Evolutionary conservation across 2,329 filamentous ascomycete species (phyloP), one percentile per base, ranked within the genome.

Genomic region (Aspergillaceae sp.): DNA sequence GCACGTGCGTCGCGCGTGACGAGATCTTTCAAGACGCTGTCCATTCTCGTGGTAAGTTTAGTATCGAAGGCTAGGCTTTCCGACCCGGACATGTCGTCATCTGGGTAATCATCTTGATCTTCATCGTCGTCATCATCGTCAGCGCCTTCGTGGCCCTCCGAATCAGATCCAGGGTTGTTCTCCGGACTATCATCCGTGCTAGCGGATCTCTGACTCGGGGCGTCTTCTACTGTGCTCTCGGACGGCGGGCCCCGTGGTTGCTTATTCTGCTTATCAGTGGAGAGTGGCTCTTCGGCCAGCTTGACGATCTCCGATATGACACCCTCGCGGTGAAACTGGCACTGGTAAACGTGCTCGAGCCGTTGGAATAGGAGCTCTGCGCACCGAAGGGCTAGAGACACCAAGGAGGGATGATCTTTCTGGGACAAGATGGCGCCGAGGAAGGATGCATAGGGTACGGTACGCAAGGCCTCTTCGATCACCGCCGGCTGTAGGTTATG

Each of bases 271-370:
- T 56, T 56, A 29, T 62, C 59, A 4, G 49, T 51, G 2, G 64
- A 61, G 6, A 67, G 50, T 4, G 58, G 51, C 27, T 58, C 60
- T 46, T 75, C 75, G 1, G 88, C 84, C 30, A 98, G 73, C 60
- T 89, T 91, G 29, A 82, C 77, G 43, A 98, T 94, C 64, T 98
- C 91, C 1, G 85, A 77, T 56, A 97, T 90, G 38, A 98, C 92
- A 33, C 92, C 92, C 69, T 98, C 94, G 0, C 92, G 86, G 61
- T 98, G 94, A 56, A 98, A 91, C 58, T 98, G 94, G 58, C 96
- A 94, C 28, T 87, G 83, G 62, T 98, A 98, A 29, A 97, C 86
- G 26, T 83, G 77, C 51, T 90, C 87, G 4, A 98, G 73, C 11
- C 94, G 83, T 58, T 83, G 84, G 49, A 96, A 77, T 1, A 98